Evolutionary conservation across 148 eudicot species (phyloP), one percentile per base, ranked within the genome.

Genomic region (Amaranthus cruentus): DNA sequence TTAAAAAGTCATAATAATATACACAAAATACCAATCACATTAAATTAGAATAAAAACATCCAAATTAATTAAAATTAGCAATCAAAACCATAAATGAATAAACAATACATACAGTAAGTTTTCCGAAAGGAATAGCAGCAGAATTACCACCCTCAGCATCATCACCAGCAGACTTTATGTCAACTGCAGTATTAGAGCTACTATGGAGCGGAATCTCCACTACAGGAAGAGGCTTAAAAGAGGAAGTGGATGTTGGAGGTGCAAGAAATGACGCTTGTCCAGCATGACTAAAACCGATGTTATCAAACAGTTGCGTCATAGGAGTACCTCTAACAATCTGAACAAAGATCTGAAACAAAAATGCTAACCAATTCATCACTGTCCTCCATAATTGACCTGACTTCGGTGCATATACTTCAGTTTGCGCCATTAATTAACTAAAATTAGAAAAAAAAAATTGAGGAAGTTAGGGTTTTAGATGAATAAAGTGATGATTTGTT

Each of bases 311-410:
- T 68, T 90, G 90, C 47, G 84, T 79, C 9, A 88, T 38, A 50
- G 98, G 98, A 38, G 97, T 84, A 3, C 94, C 94, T 8, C 88
- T 78, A 14, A 95, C 73, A 77, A 96, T 87, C 89, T 96, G 99
- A 12, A 86, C 81, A 53, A 96, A 95, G 88, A 96, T 92, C 90
- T 96, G 97, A 56, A 92, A 88, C 77, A 96, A 75, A 76, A 96
- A 96, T 47, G 90, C 80, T 48, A 96, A 55, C 97, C 99, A 96
- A 80, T 92, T 92, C 55, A 92, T 48, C 62, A 95, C 84, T 10
- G 99, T 83, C 69, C 83, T 81, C 97, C 94, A 95, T 56, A 90
- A 77, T 62, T 95, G 96, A 49, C 86, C 69, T 11, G 88, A 83
- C 70, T 87, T 85, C 55, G 97, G 91, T 73, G 96, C 85, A 71